Evolutionary conservation across 2,329 filamentous ascomycete species (phyloP).

Genomic region (Cercospora nicotianae): DNA sequence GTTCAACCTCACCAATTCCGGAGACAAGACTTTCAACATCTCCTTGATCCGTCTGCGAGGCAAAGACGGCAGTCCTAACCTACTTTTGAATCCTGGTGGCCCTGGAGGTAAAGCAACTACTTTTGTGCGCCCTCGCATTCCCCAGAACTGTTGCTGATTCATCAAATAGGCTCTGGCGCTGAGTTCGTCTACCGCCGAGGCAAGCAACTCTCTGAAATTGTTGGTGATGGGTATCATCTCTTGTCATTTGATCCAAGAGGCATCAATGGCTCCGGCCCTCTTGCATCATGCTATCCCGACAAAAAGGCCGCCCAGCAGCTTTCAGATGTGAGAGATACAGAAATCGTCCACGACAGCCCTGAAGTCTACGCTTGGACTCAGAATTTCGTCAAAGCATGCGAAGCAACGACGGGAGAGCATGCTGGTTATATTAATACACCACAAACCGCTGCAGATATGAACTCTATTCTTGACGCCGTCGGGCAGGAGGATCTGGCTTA

Average conservation of each 20-base stretch:
- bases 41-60: slow-evolving; percentile 24
- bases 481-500: slow-evolving; percentile 39
- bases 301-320: slow-evolving; percentile 16
- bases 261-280: slow-evolving; percentile 26
- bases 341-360: slow-evolving; percentile 27
- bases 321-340: slow-evolving; percentile 15
- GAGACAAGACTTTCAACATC: slow-evolving; percentile 28
- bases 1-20: slow-evolving; percentile 27
- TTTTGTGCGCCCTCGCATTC: neutral
- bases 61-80: slow-evolving; percentile 19
- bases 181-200: slow-evolving; percentile 28
- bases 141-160: neutral
- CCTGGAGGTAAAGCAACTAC: neutral
- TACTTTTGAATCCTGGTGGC: slow-evolving; percentile 26
- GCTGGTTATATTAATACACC: slow-evolving; percentile 29
- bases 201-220: slow-evolving; percentile 28
- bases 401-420: slow-evolving; percentile 26
- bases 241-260: slow-evolving; percentile 29
- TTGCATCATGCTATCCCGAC: slow-evolving; percentile 26
- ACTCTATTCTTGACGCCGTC: slow-evolving; percentile 28
- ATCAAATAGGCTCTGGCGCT: slow-evolving; percentile 20
- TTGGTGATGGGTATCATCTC: slow-evolving; percentile 28
- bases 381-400: slow-evolving; percentile 26
- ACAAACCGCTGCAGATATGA: slow-evolving; percentile 31
- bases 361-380: slow-evolving; percentile 27